Conservation (phyloP, 805 yeast species). For the Hanseniaspora guilliermondii region DNA sequence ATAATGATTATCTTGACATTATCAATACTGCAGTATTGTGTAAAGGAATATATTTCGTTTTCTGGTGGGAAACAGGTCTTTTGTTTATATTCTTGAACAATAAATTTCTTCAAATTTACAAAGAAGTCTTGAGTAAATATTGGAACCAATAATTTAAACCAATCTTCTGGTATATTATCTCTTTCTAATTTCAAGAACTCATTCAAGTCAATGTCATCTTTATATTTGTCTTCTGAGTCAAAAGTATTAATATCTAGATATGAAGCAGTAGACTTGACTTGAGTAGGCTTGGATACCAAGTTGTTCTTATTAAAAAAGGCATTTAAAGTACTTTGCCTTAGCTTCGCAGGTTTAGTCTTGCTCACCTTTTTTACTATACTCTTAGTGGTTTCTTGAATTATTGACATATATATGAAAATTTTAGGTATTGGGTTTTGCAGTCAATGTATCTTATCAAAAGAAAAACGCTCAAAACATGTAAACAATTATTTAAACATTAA, state of each 20-base stretch:
- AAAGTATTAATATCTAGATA: background rate
- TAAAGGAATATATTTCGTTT: conserved; percentile 79
- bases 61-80: conserved; percentile 64
- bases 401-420: background rate
- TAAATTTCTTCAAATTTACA: conserved; percentile 52
- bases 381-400: background rate
- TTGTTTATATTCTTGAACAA: conserved; percentile 35
- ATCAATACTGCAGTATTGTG: conserved; percentile 65
- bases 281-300: no score
- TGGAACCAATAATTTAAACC: conserved; percentile 58
- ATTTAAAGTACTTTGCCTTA: background rate
- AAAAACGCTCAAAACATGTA: no score
- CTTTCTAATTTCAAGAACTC: conserved; percentile 49
- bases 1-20: conserved; percentile 64
- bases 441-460: no score
- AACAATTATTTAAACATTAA: no score
- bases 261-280: background rate
- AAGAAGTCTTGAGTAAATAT: conserved; percentile 83
- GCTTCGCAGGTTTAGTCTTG: conserved; percentile 15
- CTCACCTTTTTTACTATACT: conserved; percentile 1
- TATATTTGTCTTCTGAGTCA: no score
- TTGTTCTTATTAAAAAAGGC: background rate
- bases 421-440: no score
- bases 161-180: conserved; percentile 53
- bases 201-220: conserved; percentile 23